Conservation (phyloP, 2,329 filamentous ascomycete genomes). For the Colletotrichum sp. region DNA sequence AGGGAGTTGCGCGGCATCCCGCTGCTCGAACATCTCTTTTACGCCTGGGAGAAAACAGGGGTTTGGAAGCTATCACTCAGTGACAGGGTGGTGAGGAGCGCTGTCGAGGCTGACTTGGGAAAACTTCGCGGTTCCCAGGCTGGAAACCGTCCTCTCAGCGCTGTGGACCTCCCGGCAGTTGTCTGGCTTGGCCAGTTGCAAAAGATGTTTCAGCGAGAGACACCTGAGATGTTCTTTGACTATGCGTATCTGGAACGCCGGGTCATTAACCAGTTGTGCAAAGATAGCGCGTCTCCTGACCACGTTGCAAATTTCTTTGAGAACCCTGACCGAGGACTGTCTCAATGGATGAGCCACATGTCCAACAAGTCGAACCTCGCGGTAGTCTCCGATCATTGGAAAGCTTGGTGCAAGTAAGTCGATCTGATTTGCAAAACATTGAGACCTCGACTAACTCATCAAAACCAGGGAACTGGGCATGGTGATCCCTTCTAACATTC, state of each 20-base stretch:
- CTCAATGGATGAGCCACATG: background rate
- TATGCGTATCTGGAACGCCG: no score
- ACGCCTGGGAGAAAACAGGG: no score
- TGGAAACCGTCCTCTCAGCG: background rate
- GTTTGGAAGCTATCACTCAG: background rate
- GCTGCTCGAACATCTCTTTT: background rate
- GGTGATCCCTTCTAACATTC: background rate
- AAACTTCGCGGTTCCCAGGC: no score
- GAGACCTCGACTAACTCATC: no score
- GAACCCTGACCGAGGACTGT: background rate
- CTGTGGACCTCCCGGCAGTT: background rate
- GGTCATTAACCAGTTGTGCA: no score
- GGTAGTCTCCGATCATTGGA: background rate
- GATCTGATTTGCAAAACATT: no score
- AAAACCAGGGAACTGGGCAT: background rate
- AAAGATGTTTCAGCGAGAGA: background rate
- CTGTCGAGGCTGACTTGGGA: background rate
- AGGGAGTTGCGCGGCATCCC: background rate
- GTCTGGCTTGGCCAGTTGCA: background rate
- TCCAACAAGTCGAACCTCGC: background rate
- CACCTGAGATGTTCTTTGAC: background rate
- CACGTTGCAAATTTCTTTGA: background rate
- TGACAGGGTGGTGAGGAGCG: background rate
- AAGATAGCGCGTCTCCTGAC: background rate
- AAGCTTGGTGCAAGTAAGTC: background rate